Evolutionary conservation across 23 red algal species (phyloP).

Genomic region (Chondrus crispus): DNA sequence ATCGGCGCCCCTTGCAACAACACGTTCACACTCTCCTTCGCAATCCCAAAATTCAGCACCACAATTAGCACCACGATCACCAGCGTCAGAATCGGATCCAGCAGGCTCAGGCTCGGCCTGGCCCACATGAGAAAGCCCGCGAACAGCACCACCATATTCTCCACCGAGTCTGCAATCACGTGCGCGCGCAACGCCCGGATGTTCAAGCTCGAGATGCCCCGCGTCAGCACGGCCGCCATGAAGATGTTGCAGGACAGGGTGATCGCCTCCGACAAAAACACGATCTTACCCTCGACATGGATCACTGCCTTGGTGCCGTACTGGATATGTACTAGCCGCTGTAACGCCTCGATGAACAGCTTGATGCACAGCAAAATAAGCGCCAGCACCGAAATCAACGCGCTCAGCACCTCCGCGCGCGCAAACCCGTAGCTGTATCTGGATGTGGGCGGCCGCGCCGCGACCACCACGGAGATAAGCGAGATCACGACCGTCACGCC

Average conservation of each 20-base stretch:
- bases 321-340: neutral
- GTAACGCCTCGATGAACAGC: neutral
- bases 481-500: constrained; percentile 67
- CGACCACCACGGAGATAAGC: constrained; percentile 40
- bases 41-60: constrained; percentile 37
- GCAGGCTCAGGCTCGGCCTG: neutral
- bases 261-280: constrained; percentile 51
- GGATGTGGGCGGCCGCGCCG: neutral
- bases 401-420: constrained; percentile 53
- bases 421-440: constrained; percentile 49
- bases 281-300: constrained; percentile 39
- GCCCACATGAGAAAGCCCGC: constrained; percentile 63
- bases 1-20: constrained; percentile 50
- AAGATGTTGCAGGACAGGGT: constrained; percentile 40
- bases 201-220: constrained; percentile 28
- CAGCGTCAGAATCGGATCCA: constrained; percentile 61
- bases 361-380: constrained; percentile 51
- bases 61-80: constrained; percentile 48
- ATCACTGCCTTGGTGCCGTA: neutral
- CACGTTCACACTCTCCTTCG: constrained; percentile 19
- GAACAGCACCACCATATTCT: constrained; percentile 52
- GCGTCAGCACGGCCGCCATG: constrained; percentile 53
- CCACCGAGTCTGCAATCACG: constrained; percentile 66
- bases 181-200: constrained; percentile 69
- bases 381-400: constrained; percentile 44